Conservation (phyloP, 805 yeast species). For the Nakazawaea wickerhamii region DNA sequence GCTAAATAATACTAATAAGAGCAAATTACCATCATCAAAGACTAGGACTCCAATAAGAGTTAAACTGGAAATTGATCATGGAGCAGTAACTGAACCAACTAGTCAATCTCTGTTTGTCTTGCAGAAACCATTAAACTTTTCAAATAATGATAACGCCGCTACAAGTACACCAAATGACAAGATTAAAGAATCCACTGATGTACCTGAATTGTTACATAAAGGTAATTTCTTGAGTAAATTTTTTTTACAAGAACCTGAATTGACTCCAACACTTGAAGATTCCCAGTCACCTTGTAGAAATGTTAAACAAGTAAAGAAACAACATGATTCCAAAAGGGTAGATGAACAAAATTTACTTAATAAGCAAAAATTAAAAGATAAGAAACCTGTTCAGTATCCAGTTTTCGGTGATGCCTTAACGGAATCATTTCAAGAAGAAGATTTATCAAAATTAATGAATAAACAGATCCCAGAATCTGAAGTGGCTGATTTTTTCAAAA, state of each 20-base stretch:
- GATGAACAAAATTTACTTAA: not conserved
- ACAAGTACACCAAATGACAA: conserved; percentile 8
- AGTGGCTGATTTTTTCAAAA: conserved; percentile 13
- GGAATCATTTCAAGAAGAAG: conserved; percentile 2
- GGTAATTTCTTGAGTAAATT: not conserved
- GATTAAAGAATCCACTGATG: not conserved
- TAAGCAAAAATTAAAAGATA: not conserved
- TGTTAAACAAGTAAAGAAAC: not conserved
- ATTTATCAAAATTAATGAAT: not conserved
- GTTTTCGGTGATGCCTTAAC: not conserved
- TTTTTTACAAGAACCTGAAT: not conserved
- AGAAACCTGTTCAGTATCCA: conserved; percentile 2
- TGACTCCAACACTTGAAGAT: not conserved
- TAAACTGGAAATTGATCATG: not conserved
- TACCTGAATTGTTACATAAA: conserved; percentile 4
- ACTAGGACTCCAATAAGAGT: not conserved
- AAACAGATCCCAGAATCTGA: not conserved
- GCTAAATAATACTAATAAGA: too few relatives aligned
- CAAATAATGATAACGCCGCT: not conserved
- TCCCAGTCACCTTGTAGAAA: conserved; percentile 10
- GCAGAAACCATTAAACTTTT: not conserved
- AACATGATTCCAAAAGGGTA: not conserved
- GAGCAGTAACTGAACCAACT: not conserved
- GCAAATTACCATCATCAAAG: not conserved
- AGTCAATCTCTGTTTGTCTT: not conserved